Evolutionary conservation across 2,329 filamentous ascomycete genomes (phyloP), one percentile per base, ranked within the genome.

Genomic region (Elsinoe perseae): DNA sequence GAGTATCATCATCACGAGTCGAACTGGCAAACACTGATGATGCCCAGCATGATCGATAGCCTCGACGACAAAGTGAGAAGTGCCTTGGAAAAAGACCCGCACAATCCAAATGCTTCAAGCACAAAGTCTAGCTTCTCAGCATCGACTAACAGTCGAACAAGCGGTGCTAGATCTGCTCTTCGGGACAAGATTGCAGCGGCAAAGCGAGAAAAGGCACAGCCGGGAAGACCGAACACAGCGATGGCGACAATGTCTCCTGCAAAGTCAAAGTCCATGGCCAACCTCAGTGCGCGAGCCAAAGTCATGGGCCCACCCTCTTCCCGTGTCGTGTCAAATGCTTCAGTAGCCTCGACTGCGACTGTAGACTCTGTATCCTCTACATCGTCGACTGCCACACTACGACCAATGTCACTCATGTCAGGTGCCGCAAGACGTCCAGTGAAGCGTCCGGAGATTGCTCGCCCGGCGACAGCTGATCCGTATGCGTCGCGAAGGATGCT

Each of bases 61-160:
- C 78, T 97, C 10, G 91, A 96, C 59, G 68, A 80, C 6, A 90
- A 89, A 70, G 86, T 89, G 2, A 87, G 88, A 67, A 84, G 83
- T 56, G 77, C 92, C 28, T 76, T 98, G 16, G 85, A 91, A 62
- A 95, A 89, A 64, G 88, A 95, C 63, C 77, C 87, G 1, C 80
- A 84, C 65, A 97, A 97, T 64, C 88, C 88, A 7, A 87, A 89
- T 66, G 59, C 81, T 79, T 5, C 78, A 23, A 64, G 70, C 8
- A 73, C 71, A 3, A 81, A 61, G 78, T 80, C 65, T 77, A 81
- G 65, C 25, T 32, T 59, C 18, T 58, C 57, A 9, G 43, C 50
- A 6, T 61, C 59, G 4, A 58, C 59, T 12, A 52, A 18, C 23
- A 58, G 59, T 30, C 56, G 64, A 72, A 56, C 65, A 7, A 61